Conservation (phyloP, 139 green algal species). For the Haematococcus lacustris region DNA sequence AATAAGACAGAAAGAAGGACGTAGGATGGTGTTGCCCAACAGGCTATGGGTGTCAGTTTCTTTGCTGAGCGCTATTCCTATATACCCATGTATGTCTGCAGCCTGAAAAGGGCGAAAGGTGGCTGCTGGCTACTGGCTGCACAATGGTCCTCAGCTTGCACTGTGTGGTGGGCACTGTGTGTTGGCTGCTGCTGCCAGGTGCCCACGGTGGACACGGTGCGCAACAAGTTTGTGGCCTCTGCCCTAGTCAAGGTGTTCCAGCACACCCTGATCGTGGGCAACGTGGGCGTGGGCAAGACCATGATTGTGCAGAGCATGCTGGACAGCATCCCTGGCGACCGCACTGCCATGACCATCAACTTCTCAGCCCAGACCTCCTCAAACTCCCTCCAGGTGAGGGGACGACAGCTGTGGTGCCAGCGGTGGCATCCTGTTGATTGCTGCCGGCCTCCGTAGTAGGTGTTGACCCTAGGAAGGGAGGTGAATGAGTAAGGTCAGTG, state of each 20-base stretch:
- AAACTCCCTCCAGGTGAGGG: slow-evolving; percentile 52
- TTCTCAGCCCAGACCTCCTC: slow-evolving; percentile 62
- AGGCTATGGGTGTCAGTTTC: too few species aligned
- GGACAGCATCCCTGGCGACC: slow-evolving; percentile 43
- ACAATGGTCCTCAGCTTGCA: too few species aligned
- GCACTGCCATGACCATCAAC: slow-evolving; percentile 61
- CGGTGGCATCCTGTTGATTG: background rate
- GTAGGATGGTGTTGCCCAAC: background rate
- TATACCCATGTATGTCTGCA: too few species aligned
- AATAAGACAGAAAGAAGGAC: background rate
- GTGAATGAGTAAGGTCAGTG: background rate
- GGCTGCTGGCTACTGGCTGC: too few species aligned
- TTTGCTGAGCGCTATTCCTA: too few species aligned
- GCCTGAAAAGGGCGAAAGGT: too few species aligned
- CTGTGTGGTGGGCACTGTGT: too few species aligned
- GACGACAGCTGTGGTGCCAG: background rate
- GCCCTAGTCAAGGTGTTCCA: slow-evolving; percentile 36
- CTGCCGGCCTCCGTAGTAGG: background rate
- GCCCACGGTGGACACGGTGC: slow-evolving; percentile 67
- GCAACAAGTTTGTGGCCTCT: slow-evolving; percentile 50
- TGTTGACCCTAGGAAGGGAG: background rate
- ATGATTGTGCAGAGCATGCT: slow-evolving; percentile 60
- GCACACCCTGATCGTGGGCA: slow-evolving; percentile 66
- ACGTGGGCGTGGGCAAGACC: slow-evolving; percentile 75
- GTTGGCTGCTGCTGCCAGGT: slow-evolving; percentile 20